Conservation (phyloP, 768 basidiomycete species). For the Daedaleopsis sinensis region DNA sequence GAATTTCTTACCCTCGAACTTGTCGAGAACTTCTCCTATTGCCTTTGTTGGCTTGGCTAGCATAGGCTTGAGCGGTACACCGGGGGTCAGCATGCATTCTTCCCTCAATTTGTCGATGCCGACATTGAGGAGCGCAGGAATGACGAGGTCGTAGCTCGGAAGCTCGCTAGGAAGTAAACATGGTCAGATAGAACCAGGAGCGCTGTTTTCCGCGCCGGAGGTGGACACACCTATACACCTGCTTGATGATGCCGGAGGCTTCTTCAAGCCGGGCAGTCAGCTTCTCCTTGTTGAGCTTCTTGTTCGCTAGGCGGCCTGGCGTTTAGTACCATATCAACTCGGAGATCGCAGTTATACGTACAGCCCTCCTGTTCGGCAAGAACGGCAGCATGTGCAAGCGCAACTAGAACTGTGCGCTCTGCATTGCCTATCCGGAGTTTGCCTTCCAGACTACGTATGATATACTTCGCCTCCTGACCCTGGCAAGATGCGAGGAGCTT, state of each 20-base stretch:
- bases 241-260: slow-evolving; percentile 76
- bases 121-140: slow-evolving; percentile 83
- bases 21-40: slow-evolving; percentile 94
- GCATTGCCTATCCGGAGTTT: slow-evolving; percentile 97
- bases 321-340: no score
- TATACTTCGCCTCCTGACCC: slow-evolving; percentile 92
- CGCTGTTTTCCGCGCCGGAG: neutral
- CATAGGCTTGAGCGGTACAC: slow-evolving; percentile 98
- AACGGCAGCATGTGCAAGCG: slow-evolving; percentile 90
- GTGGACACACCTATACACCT: slow-evolving; percentile 81
- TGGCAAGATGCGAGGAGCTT: slow-evolving; percentile 92
- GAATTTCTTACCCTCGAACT: slow-evolving; percentile 93
- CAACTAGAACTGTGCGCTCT: slow-evolving; percentile 92
- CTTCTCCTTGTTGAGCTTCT: slow-evolving; percentile 76
- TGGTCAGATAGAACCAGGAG: neutral
- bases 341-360: slow-evolving; percentile 28
- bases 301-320: slow-evolving; percentile 49
- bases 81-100: slow-evolving; percentile 89
- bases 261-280: slow-evolving; percentile 75
- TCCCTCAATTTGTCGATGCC: slow-evolving; percentile 74
- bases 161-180: slow-evolving; percentile 65
- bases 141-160: slow-evolving; percentile 88
- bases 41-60: slow-evolving; percentile 99
- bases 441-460: slow-evolving; percentile 93
- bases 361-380: slow-evolving; percentile 75